Conservation (phyloP, 352 stramenopile genomes). For the Pilasporangium apinafurcum region DNA sequence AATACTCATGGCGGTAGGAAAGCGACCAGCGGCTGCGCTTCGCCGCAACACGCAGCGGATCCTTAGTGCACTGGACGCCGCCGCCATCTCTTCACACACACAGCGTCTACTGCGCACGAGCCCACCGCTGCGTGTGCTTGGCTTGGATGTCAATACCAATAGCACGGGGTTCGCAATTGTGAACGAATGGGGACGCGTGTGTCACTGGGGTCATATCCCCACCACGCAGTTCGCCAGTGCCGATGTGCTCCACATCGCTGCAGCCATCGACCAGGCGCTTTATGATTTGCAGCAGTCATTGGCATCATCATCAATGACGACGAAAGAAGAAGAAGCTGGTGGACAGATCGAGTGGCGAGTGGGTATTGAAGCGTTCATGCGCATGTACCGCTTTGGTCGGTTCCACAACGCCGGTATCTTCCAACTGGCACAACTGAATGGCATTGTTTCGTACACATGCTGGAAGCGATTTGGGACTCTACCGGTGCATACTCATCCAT, state of each 20-base stretch:
- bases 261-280: conserved; percentile 38
- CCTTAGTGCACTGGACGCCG: conserved; percentile 36
- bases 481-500: conserved; percentile 66
- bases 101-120: conserved; percentile 18
- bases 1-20: background rate
- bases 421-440: conserved; percentile 82
- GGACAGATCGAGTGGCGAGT: conserved; percentile 38
- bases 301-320: background rate
- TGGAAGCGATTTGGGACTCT: conserved; percentile 51
- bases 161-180: conserved; percentile 74
- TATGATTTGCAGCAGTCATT: conserved; percentile 16
- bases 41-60: conserved; percentile 45
- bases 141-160: conserved; percentile 82
- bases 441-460: conserved; percentile 73
- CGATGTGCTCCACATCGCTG: conserved; percentile 59
- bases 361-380: conserved; percentile 84
- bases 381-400: conserved; percentile 64
- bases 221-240: conserved; percentile 55
- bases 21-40: conserved; percentile 5
- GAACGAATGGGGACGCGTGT: conserved; percentile 39
- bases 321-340: conserved; percentile 1
- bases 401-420: conserved; percentile 85
- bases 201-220: conserved; percentile 49
- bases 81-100: conserved; percentile 11
- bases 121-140: conserved; percentile 50